Conservation (phyloP, 2,329 filamentous ascomycete genomes). For the Xylariomycetidae sp. region DNA sequence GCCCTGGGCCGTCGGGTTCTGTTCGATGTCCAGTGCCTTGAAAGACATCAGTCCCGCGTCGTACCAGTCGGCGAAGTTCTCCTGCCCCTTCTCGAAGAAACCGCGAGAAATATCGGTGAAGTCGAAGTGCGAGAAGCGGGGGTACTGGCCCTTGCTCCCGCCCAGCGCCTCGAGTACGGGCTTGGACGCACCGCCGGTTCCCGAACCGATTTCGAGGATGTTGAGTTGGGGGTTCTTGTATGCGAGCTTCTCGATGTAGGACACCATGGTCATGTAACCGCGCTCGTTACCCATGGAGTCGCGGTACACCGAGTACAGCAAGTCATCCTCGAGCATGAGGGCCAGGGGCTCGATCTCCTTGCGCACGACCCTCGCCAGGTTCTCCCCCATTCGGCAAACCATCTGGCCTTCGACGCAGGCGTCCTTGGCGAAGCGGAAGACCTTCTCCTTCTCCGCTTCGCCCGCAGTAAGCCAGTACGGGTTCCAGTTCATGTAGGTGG, state of each 20-base stretch:
- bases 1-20: not conserved
- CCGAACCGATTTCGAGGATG: not conserved
- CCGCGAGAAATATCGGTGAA: not conserved
- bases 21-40: not conserved
- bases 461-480: slow-evolving; percentile 19
- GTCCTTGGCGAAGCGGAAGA: slow-evolving; percentile 16
- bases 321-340: not conserved
- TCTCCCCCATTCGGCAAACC: slow-evolving; percentile 23
- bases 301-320: not conserved
- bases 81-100: not conserved
- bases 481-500: slow-evolving; percentile 19
- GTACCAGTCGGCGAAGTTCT: not conserved
- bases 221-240: not conserved
- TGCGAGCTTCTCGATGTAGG: not conserved
- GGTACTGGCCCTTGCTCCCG: not conserved
- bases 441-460: slow-evolving; percentile 18
- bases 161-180: not conserved
- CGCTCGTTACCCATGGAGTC: not conserved
- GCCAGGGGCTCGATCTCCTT: not conserved
- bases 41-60: not conserved
- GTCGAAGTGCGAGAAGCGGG: not conserved
- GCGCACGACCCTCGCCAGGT: not conserved
- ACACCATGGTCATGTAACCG: not conserved
- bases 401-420: slow-evolving; percentile 24
- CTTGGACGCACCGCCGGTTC: not conserved